Base-by-base conservation (phyloP, 2,329 filamentous ascomycete species). In the Fusarium annulatum region DNA sequence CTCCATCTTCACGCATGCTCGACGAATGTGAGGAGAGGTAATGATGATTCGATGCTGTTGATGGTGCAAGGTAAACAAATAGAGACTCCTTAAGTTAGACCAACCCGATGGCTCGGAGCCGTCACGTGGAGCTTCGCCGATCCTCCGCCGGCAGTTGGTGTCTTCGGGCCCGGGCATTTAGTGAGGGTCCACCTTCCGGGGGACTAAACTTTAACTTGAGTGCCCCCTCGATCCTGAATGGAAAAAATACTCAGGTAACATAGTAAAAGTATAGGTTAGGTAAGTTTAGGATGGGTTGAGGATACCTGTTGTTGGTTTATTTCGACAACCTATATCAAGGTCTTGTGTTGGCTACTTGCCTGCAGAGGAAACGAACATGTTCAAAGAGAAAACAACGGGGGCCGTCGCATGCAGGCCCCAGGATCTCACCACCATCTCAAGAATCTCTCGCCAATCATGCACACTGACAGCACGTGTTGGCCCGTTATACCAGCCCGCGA, bases 51-150 rank as follows among this genome's bases (percentile, higher is more conserved):
- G 38, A 56, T 38, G 57, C 19, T 36, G 34, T 33, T 41, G 46
- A 21, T 42, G 56, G 33, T 57, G 58, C 46, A 33, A 42, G 30
- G 46, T 42, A 21, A 46, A 61, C 10, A 48, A 28, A n/a, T n/a
- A 45, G 18, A 23, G 11, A 21, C 26, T 61, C 56, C 45, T 30
- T 55, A 23, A 53, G 28, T 53, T 61, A 52, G 33, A 51, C 70
- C 66, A 71, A 43, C 70, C 56, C 65, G 53, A 67, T 45, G 28
- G 57, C 41, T 57, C 71, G 61, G 70, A 6, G 57, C 41, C 51
- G 43, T 73, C 71, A 73, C 71, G 70, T 73, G 71, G 71, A 45
- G 63, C 45, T 51, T 58, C 51, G 61, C 34, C 52, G 61, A 59
- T 62, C 46, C 55, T 72, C 63, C 53, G 51, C 56, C 61, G 64